These are phyloP conservation scores for Suhomyces ambrosiae DNA, from an alignment of 1,139 yeast genomes.

Conservation along the genomic window DNA sequence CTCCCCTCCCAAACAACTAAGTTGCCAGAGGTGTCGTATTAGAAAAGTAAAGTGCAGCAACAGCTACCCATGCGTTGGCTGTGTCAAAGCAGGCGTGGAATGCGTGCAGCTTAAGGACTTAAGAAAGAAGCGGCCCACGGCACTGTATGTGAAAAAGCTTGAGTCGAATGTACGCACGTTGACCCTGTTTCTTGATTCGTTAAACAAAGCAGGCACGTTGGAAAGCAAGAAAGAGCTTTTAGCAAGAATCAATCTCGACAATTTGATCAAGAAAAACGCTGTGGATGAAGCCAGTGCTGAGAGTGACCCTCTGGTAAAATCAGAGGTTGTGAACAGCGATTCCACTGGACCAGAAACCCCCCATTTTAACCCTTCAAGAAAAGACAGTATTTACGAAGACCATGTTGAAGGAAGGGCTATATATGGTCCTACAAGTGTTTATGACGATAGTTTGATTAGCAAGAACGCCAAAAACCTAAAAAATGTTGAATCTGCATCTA, in stretches of 20 bases:
- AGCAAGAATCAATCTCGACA: constrained; percentile 5
- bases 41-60: constrained; percentile 57
- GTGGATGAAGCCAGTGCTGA: constrained; percentile 12
- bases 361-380: no score
- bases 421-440: constrained; percentile 56
- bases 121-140: constrained; percentile 55
- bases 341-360: no score
- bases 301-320: not conserved
- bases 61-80: constrained; percentile 52
- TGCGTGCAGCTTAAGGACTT: constrained; percentile 56
- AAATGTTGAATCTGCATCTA: constrained; percentile 24
- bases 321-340: not conserved
- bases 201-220: constrained; percentile 23
- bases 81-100: constrained; percentile 45
- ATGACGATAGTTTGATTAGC: constrained; percentile 36
- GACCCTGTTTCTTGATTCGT: constrained; percentile 26
- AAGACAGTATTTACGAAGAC: constrained; percentile 12
- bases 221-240: constrained; percentile 24
- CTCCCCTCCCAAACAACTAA: constrained; percentile 18
- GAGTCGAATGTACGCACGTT: constrained; percentile 33
- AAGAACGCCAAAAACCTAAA: constrained; percentile 22
- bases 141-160: constrained; percentile 47
- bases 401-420: constrained; percentile 26
- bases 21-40: constrained; percentile 54
- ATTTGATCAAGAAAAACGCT: constrained; percentile 7